Percentiles rank a stretch among this genome's conserved stretches.
Evolutionary conservation across 2,329 filamentous ascomycete genomes (phyloP).

Genomic region (Colletotrichum coccodes): DNA sequence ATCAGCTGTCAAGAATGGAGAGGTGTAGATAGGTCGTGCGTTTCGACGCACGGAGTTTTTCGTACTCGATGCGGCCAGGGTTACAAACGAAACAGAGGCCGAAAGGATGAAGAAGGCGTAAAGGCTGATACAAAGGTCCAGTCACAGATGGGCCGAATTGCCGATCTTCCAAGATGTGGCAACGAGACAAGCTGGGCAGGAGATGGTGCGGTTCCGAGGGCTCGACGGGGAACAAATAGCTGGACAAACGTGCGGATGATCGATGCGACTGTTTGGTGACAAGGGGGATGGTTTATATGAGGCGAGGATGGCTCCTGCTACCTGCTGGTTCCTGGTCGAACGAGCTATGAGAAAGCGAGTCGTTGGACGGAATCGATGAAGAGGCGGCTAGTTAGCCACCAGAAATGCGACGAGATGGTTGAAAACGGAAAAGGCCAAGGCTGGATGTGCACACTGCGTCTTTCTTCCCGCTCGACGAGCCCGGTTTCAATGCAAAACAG

Average conservation of each 20-base stretch:
- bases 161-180: not conserved
- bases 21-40: slow-evolving; percentile 20
- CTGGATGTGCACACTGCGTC: slow-evolving; percentile 14
- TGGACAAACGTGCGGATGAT: not conserved
- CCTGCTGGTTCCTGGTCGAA: not conserved
- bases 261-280: not conserved
- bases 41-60: not conserved
- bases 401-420: slow-evolving; percentile 17
- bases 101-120: not conserved
- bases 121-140: not conserved
- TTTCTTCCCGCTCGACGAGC: slow-evolving; percentile 25
- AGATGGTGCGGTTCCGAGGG: not conserved
- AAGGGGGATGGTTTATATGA: slow-evolving; percentile 27
- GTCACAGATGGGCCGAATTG: not conserved
- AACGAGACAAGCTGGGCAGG: not conserved
- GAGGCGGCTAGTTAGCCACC: slow-evolving; percentile 21
- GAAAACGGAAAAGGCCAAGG: slow-evolving; percentile 32
- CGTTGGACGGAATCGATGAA: slow-evolving; percentile 23
- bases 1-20: slow-evolving; percentile 25
- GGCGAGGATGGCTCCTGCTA: slow-evolving; percentile 1
- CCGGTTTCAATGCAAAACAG: slow-evolving; percentile 27
- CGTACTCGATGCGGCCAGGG: not conserved
- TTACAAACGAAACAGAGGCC: not conserved
- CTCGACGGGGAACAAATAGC: not conserved
- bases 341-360: slow-evolving; percentile 14